Evolutionary conservation across 345 rosid species (phyloP).

Genomic region (Garcia nutans): DNA sequence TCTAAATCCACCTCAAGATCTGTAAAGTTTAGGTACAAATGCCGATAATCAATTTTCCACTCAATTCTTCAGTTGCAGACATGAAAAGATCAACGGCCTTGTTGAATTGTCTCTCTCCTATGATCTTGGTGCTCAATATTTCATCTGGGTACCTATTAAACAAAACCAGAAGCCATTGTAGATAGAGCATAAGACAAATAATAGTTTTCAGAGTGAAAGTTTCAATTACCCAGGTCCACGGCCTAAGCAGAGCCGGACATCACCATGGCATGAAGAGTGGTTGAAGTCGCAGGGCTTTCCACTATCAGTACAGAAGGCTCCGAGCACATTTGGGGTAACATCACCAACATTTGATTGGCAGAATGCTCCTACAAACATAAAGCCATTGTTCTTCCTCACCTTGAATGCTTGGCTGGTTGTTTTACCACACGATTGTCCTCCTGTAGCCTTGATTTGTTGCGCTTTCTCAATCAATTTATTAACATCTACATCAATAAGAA

Average conservation of each 20-base stretch:
- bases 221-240: conserved; percentile 53
- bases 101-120: conserved; percentile 51
- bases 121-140: conserved; percentile 50
- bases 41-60: conserved; percentile 49
- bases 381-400: conserved; percentile 50
- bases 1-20: conserved; percentile 46
- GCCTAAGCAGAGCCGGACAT: conserved; percentile 50
- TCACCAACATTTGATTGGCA: conserved; percentile 67
- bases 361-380: conserved; percentile 51
- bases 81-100: conserved; percentile 43
- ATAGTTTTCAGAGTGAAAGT: neutral
- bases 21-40: conserved; percentile 44
- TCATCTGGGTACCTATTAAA: conserved; percentile 52
- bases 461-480: conserved; percentile 27
- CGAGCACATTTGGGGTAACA: conserved; percentile 57
- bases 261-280: conserved; percentile 55
- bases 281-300: conserved; percentile 61
- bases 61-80: conserved; percentile 34
- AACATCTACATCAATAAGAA: conserved; percentile 20
- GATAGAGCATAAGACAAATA: too few species aligned
- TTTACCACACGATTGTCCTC: conserved; percentile 43
- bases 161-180: neutral
- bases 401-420: conserved; percentile 48
- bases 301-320: conserved; percentile 50
- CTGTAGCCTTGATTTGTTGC: conserved; percentile 39